Base-by-base conservation (phyloP, 163 green algal genomes). In the Scenedesmus sp. region DNA sequence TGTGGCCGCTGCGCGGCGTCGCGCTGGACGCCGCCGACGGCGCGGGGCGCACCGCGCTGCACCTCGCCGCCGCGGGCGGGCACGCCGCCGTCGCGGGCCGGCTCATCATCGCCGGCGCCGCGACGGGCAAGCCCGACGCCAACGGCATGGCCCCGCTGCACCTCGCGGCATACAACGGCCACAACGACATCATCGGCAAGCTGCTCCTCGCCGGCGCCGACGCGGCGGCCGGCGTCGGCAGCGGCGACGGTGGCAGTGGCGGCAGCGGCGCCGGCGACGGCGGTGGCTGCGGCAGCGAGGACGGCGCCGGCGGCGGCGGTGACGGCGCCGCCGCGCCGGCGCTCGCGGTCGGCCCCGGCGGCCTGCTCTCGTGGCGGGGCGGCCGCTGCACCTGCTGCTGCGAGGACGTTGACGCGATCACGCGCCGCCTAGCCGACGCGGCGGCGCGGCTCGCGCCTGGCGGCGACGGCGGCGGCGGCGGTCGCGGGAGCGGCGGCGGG, bases 41-140 rank as follows among this genome's bases (percentile, higher is more conserved):
- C 7, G 60, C 81, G 20, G 87, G 87, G 1, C 83, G 85, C 22
- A 89, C 85, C 2, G 60, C 90, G 17, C 60, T 94, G 66, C 90
- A 95, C 69, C 63, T 88, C 14, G 90, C 89, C 0, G 84, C 85
- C 11, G 85, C 81, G 1, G n/a, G 75, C 20, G 90, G 88, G 5
- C 82, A 89, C 51, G 54, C 73, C 1, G 80, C 83, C 31, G 82
- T 94, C 28, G 90, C 85, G 22, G 81, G 64, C 5, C 79, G 89
- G 39, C 75, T 95, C 17, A 80, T 95, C 39, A 95, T 95, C 34
- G 90, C 88, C 4, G 90, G 66, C 60, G 69, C 69, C 9, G 69
- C 69, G 3, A 77, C 54, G 3, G 89, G 88, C 33, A 66, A 88
- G 56, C 62, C 65, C n/a, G 75, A 81, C 39, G 80, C 18, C 2